Base-by-base conservation (phyloP, 495 filamentous ascomycete genomes). In the Penicillium manginii region DNA sequence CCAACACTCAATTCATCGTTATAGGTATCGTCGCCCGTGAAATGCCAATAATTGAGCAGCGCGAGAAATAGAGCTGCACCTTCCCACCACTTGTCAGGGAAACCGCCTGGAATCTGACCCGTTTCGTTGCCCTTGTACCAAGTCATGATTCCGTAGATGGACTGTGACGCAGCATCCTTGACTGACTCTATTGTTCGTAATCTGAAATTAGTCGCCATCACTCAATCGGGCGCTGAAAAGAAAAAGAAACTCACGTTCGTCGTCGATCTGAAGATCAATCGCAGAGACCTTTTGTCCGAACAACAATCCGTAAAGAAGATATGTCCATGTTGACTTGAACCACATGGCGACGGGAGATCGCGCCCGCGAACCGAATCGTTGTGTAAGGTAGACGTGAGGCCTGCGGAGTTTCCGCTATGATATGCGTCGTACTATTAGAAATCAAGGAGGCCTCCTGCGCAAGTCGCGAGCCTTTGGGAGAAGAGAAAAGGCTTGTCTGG, bases 21-120 rank as follows among this genome's bases (percentile, higher is more conserved):
- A 75, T 89, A 89, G 22, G 82, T 78, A 22, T 67, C 65, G 70
- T 92, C 89, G 33, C 84, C 85, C 4, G 89, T 90, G 59, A 80
- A 81, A 65, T 84, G 78, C 87, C 87, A 91, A 69, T 91, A 91
- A 64, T 91, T 87, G 50, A 91, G 80, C 71, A 87, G 63, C 1
- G 81, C 75, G 45, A 84, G 81, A 80, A 85, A 90, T 60, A 89
- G 80, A 46, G 84, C 84, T 47, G 87, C 86, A 31, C 77, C 81
- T 72, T 90, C 85, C 87, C 86, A 90, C 87, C 87, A 90, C 32
- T 65, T 65, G 0, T 9, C 19, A 1, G 63, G 63, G 45, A 65
- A 62, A 12, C 56, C 63, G 17, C 63, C 63, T 12, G 63, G 63
- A 19, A 62, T 65, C 4, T 47, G 50, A 17, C 63, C 63, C 10